A percentile compares a stretch with the other conserved stretches of the same genome.
phyloP scores from a whole-genome alignment of 805 yeast species.

The Monosporozyma aquatica region DNA sequence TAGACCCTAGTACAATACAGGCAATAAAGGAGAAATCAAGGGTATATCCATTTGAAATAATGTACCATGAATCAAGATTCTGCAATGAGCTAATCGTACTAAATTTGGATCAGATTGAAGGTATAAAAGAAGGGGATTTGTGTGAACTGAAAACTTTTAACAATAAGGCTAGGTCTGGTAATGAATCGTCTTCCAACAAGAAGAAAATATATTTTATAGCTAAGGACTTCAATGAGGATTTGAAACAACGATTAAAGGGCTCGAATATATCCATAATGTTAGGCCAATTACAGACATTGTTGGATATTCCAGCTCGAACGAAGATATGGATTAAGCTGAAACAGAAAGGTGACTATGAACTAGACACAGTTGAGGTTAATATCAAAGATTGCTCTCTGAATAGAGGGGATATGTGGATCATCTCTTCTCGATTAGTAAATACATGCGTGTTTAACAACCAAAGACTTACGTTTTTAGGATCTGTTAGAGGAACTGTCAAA shows the following conservation, averaged over 20 bases:
- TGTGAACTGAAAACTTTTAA: conserved; percentile 55
- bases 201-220: conserved; percentile 40
- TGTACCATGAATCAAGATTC: conserved; percentile 57
- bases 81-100: conserved; percentile 52
- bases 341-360: conserved; percentile 43
- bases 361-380: conserved; percentile 75
- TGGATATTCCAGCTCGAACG: conserved; percentile 62
- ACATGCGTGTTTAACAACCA: conserved; percentile 62
- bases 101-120: conserved; percentile 51
- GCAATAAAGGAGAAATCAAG: conserved; percentile 2
- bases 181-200: background rate
- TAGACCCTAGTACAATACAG: conserved; percentile 2
- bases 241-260: conserved; percentile 22
- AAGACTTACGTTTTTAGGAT: conserved; percentile 49
- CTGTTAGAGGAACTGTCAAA: conserved; percentile 56
- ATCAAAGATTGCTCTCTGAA: conserved; percentile 73
- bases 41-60: conserved; percentile 17
- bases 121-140: conserved; percentile 62
- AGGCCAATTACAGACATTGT: conserved; percentile 46
- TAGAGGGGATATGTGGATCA: conserved; percentile 88
- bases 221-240: conserved; percentile 28
- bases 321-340: conserved; percentile 48
- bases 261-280: conserved; percentile 48
- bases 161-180: conserved; percentile 7
- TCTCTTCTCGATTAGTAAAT: conserved; percentile 52